Base-by-base conservation (phyloP, 73 alveolate species). In the Tetrahymena borealis region DNA sequence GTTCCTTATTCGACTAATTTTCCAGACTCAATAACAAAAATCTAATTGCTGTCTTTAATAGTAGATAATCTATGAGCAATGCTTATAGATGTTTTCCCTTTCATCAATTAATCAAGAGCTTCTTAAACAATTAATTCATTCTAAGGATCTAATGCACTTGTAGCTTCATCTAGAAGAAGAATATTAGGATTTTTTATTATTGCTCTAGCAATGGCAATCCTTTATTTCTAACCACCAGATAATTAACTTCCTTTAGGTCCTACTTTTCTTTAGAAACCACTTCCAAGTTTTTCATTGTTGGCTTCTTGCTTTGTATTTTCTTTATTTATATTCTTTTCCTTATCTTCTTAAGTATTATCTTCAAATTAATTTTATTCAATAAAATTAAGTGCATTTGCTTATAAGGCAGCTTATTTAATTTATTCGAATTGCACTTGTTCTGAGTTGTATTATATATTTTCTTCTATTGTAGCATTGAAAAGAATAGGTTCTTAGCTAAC, bases 161-260 rank as follows among this genome's bases (percentile, higher is more conserved):
- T 98, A 7, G 98, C 99, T 94, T 97, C 99, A 90, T 98, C 99
- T 32, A 98, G 95, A 42, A 98, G 94, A 90, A 98, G 94, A 85
- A 98, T 97, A 79, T 91, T 90, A 0, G 99, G 95, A 28, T 97
- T 93, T 91, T 97, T 95, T 32, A 98, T 91, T 13, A 98, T 90
- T 0, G 99, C 99, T 93, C 99, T 95, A 39, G 99, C 98, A 18
- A 98, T 94, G 0, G 99, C 99, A 42, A 98, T 94, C 91, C 99
- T 94, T 93, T 98, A 95, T 92, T 98, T 97, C 91, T 98, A 95
- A 24, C 99, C 99, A 78, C 99, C 99, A n/a, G 99, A 97, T 15
- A 98, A 91, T 79, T 97, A 91, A 90, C 92, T 43, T 92, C 95
- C 95, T 39, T 92, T 92, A 1, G 90, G 91, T 20, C 95, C 95